These are phyloP conservation scores for Protea cynaroides DNA, from an alignment of 164 flowering plant species.

Conservation along the genomic window DNA sequence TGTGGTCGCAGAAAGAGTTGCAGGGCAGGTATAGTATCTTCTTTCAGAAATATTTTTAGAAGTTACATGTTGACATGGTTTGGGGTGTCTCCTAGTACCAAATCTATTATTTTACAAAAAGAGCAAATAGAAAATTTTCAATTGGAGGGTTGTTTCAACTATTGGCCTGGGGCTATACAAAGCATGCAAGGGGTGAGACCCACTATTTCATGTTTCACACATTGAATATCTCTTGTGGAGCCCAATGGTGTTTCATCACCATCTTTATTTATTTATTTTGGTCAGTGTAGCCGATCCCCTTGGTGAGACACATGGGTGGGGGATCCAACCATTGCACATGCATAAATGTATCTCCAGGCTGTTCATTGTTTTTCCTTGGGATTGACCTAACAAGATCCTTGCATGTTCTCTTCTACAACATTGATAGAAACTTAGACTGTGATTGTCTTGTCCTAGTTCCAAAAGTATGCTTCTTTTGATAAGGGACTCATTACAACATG, in stretches of 20 bases:
- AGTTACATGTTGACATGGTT: constrained; percentile 1
- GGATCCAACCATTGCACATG: not conserved
- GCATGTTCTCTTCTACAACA: not conserved
- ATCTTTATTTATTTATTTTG: not conserved
- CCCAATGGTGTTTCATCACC: too few species aligned
- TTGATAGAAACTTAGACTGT: not conserved
- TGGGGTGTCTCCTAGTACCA: not conserved
- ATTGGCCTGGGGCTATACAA: not conserved
- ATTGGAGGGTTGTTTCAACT: not conserved
- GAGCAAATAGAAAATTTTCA: not conserved
- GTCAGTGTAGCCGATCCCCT: not conserved
- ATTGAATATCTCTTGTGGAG: not conserved
- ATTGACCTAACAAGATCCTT: not conserved
- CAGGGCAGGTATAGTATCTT: constrained; percentile 68
- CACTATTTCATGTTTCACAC: not conserved
- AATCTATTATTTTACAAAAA: not conserved
- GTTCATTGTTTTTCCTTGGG: not conserved
- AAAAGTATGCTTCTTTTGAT: not conserved
- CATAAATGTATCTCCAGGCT: not conserved
- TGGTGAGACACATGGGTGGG: not conserved
- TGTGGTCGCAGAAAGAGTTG: constrained; percentile 57
- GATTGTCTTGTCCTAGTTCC: not conserved
- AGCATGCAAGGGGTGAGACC: not conserved
- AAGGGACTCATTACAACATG: constrained; percentile 2
- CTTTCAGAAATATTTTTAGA: not conserved